Evolutionary conservation across 2,329 filamentous ascomycete genomes (phyloP).

Genomic region (Exserohilum turcica): DNA sequence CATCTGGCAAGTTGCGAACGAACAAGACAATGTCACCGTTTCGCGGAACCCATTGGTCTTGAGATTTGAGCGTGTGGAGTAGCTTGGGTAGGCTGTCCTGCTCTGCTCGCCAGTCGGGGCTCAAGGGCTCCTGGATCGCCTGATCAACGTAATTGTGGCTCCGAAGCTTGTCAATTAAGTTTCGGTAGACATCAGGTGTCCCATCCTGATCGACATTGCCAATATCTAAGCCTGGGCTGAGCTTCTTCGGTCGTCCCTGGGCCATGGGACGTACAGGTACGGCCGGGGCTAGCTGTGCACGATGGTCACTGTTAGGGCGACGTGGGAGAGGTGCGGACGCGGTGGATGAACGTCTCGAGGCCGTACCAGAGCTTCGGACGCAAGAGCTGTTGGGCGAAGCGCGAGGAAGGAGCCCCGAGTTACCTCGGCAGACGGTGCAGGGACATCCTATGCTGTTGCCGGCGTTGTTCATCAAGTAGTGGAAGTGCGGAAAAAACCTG

Average conservation of each 20-base stretch:
- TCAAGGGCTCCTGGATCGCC: constrained; percentile 55
- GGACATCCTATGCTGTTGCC: constrained; percentile 51
- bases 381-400: constrained; percentile 12
- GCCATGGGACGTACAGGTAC: not conserved
- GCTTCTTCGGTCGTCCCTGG: constrained; percentile 28
- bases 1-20: constrained; percentile 40
- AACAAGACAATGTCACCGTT: constrained; percentile 64
- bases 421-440: constrained; percentile 56
- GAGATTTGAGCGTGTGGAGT: constrained; percentile 50
- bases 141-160: constrained; percentile 50
- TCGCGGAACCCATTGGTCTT: constrained; percentile 60
- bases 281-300: not conserved
- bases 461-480: constrained; percentile 58
- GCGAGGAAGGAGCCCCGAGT: constrained; percentile 24
- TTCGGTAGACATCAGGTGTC: constrained; percentile 59
- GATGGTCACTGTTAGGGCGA: not conserved
- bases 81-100: constrained; percentile 50
- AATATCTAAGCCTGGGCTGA: constrained; percentile 25
- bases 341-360: constrained; percentile 5
- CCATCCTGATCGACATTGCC: constrained; percentile 57
- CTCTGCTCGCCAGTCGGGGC: constrained; percentile 63
- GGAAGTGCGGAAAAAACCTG: constrained; percentile 63
- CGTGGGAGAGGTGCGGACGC: not conserved
- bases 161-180: constrained; percentile 56
- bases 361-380: constrained; percentile 11